Evolutionary conservation across 225 moss, liverwort and hornwort genomes (phyloP), one percentile per base, ranked within the genome.

Genomic region (Bryum argenteum): DNA sequence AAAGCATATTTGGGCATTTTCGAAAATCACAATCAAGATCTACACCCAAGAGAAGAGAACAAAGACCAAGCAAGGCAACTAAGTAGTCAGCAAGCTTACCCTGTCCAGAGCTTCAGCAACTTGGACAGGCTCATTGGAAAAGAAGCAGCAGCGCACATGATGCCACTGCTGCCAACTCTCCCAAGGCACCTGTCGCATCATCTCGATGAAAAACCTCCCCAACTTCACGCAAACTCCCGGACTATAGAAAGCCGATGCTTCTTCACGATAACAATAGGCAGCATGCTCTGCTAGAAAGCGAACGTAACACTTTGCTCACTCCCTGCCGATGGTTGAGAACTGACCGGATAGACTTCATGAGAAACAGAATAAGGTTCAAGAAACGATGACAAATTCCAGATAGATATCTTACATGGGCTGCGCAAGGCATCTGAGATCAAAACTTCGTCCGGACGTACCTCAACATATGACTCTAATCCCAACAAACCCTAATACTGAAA

Each of bases 101-200:
- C 88, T 83, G 77, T 94, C 81, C 11, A 91, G 80, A 58, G 94
- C 98, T 73, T 89, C 78, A 58, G 81, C 77, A 61, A 92, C 69
- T 60, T 74, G 87, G n/a, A 60, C 23, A 13, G 81, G 81, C 20
- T 83, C 80, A 67, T 72, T 63, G 22, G 92, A 91, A 77, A 89
- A 91, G 39, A 94, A 75, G 41, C 71, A 83, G 67, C 77, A 67
- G 77, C 90, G 88, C 66, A 92, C 89, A 71, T 83, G 82, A 67
- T 85, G 76, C 98, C 98, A 94, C 57, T 94, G 87, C 76, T 87
- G 91, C 94, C 98, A 98, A 70, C 91, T 98, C 82, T 92, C 91
- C 98, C 94, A 98, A 6, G 94, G 94, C 70, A 98, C 92, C 78
- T 88, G 89, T 53, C 92, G 89, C 88, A 91, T 83, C 78, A 79